These are phyloP conservation scores for Naegleria lovaniensis DNA, from an alignment of 208 protist genomes.

Conservation along the genomic window DNA sequence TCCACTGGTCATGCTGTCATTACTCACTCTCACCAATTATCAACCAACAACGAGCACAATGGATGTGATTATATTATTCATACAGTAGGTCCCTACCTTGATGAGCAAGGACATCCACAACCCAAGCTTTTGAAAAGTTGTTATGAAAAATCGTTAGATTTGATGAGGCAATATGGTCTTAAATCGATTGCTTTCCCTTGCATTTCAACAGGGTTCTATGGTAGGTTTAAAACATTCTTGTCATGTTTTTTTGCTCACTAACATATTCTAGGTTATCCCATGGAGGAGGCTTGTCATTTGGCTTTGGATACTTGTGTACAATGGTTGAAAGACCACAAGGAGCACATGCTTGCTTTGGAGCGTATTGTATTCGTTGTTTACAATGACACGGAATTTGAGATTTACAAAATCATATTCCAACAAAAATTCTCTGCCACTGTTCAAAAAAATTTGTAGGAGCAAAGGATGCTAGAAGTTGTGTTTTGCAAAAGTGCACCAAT, in stretches of 20 bases:
- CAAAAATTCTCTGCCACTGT: no score
- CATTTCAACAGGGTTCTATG: neutral
- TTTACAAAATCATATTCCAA: neutral
- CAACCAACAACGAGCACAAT: no score
- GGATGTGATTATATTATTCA: conserved; percentile 3
- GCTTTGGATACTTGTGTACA: neutral
- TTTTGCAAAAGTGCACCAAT: no score
- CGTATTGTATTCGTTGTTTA: neutral
- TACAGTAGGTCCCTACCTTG: neutral
- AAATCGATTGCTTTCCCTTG: neutral
- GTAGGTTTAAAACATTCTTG: no score
- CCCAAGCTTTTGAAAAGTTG: neutral
- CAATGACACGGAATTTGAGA: neutral
- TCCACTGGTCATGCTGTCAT: no score
- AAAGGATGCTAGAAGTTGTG: no score
- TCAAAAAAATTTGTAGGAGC: no score
- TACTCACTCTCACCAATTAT: neutral
- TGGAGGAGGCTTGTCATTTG: neutral
- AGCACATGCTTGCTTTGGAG: neutral
- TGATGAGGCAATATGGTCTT: neutral
- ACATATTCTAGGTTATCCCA: neutral
- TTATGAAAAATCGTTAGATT: neutral
- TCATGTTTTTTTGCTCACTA: no score
- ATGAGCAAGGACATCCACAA: neutral
- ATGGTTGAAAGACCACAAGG: neutral